Percentiles rank a stretch among this genome's conserved stretches.
Evolutionary conservation across 352 stramenopile genomes (phyloP).

Genomic region (Globisporangium lucens): DNA sequence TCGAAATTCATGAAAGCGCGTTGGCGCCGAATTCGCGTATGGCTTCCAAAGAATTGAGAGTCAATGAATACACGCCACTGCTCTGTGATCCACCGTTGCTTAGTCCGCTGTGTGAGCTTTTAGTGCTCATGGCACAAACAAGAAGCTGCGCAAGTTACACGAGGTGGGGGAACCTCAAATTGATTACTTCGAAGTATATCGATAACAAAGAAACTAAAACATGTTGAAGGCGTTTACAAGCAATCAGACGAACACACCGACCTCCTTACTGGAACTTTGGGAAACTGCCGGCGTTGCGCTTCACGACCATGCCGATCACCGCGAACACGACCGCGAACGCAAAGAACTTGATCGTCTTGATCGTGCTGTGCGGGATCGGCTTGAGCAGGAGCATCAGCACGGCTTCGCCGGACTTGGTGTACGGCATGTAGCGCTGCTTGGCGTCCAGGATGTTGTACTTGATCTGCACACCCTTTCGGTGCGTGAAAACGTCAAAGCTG

Average conservation of each 20-base stretch:
- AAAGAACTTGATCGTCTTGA: conserved; percentile 31
- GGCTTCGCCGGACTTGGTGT: conserved; percentile 29
- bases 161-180: neutral
- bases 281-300: conserved; percentile 4
- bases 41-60: neutral
- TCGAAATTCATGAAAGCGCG: neutral
- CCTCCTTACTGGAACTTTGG: conserved; percentile 5
- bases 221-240: neutral
- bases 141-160: no score
- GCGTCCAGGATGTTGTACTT: conserved; percentile 55
- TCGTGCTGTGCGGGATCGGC: conserved; percentile 31
- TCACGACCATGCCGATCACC: conserved; percentile 24
- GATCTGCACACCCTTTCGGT: conserved; percentile 38
- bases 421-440: conserved; percentile 61
- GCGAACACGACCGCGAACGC: conserved; percentile 27
- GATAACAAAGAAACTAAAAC: neutral
- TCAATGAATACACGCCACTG: neutral
- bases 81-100: neutral
- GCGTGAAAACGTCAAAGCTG: conserved; percentile 75
- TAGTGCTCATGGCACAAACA: no score
- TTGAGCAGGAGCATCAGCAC: conserved; percentile 27
- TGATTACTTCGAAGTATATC: neutral
- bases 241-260: neutral
- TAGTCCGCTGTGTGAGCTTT: neutral
- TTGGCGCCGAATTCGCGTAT: neutral